Base-by-base conservation (phyloP, 306 rosid genomes). In the Rosa rugosa region DNA sequence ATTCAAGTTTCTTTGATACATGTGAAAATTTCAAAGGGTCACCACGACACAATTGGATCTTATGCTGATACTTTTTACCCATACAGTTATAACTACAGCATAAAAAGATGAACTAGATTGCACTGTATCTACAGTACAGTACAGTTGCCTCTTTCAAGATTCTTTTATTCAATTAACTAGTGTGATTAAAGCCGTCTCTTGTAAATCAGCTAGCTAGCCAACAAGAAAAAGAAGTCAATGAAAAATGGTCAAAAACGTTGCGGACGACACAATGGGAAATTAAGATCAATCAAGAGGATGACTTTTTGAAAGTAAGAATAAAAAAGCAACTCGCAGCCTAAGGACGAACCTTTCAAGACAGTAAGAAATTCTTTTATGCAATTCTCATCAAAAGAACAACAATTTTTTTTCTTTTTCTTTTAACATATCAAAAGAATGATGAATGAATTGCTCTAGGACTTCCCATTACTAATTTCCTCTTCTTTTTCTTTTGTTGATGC, bases 71-170 rank as follows among this genome's bases (percentile, higher is more conserved):
- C 77, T 78, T 81, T 83, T 85, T 84, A 80, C 11, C 84, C 79
- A 80, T 65, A 84, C 89, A 87, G 85, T 86, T 47, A 72, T 69
- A 79, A 79, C 73, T 78, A 76, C 74, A 81, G 90, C 90, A 89
- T 89, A 60, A 89, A 90, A 89, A 89, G 90, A 78, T 81, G 90
- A 68, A 85, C 79, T 77, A 63, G 72, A 75, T 82, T 66, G 75
- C 84, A 67, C 74, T 75, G 77, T 73, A 77, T 86, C 87, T 82
- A 67, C 79, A 63, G 62, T 22, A 76, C 79, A 82, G 82, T 78
- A 79, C 77, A 67, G 70, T 81, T 81, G 65, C 83, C 82, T 66
- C 81, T 72, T 71, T 79, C 79, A 76, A 87, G 84, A 63, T 82
- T 78, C 62, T 73, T 40, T 22, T 22, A 57, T 72, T 57, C 64